A percentile compares a stretch with the other conserved stretches of the same genome.
phyloP scores from a whole-genome alignment of 495 filamentous ascomycete genomes.

The Penicillium bovifimosum region DNA sequence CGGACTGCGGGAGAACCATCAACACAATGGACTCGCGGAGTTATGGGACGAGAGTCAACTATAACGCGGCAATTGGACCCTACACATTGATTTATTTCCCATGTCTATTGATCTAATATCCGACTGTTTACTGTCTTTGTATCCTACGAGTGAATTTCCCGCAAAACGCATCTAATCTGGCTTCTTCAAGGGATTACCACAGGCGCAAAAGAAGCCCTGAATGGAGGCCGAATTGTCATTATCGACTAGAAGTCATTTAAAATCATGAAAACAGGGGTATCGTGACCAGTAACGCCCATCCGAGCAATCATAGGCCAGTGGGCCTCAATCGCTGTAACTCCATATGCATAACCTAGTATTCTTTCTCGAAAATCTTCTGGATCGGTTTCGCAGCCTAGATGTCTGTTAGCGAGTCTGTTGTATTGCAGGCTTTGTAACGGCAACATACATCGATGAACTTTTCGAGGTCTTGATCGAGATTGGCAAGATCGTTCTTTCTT shows the following conservation, averaged over 20 bases:
- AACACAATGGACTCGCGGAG: slow-evolving; percentile 8
- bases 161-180: neutral
- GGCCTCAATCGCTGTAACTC: slow-evolving; percentile 3
- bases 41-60: neutral
- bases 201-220: neutral
- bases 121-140: neutral
- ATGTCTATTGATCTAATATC: neutral
- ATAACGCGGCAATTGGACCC: neutral
- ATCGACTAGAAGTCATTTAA: neutral
- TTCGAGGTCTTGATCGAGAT: slow-evolving; percentile 81
- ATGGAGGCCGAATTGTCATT: neutral
- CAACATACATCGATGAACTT: slow-evolving; percentile 69
- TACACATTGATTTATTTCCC: neutral
- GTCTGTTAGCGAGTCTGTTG: neutral
- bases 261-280: slow-evolving; percentile 28
- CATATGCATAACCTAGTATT: slow-evolving; percentile 35
- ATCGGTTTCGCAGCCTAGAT: slow-evolving; percentile 76
- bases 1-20: too few species aligned
- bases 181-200: neutral
- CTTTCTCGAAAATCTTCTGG: slow-evolving; percentile 76
- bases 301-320: slow-evolving; percentile 10
- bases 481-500: slow-evolving; percentile 85
- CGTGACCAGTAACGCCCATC: slow-evolving; percentile 31
- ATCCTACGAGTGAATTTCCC: neutral
- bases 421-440: neutral